Evolutionary conservation across 805 yeast genomes (phyloP), one percentile per base, ranked within the genome.

Genomic region (Candida nitratophila): DNA sequence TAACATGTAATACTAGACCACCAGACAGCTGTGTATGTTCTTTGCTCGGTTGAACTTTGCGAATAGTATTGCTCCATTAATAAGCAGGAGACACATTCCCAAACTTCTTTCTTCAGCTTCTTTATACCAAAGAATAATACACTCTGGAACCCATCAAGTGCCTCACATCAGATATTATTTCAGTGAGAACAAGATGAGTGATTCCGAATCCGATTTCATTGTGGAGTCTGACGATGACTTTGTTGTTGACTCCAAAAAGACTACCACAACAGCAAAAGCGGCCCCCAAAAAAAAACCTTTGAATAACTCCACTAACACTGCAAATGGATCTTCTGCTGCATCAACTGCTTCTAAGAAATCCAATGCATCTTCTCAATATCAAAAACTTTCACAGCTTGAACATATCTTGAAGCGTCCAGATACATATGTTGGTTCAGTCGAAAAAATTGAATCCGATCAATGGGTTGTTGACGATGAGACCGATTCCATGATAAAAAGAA

Each of bases 331-430:
- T 21, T 12, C 43, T 9, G 19, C n/a, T 9, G 6, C 39, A 4
- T 29, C 39, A 11, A 6, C 40, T 11, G 41, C 44, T 14, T 12
- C 15, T 12, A 51, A 48, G 33, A 56, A 53, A 37, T 19, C 44
- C 2, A 50, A 57, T 10, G 81, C 80, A 7, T 75, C 81, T 5
- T 85, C 84, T 43, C 89, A 86, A 55, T 93, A 93, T 67, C 98
- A 91, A 65, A 87, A 86, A 69, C 80, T 93, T 39, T 83, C 96
- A 3, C 99, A 91, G 65, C 73, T 93, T 56, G 98, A 93, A 60
- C 99, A 93, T 72, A 91, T 93, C 45, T 72, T 93, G 57, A 89
- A 89, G 64, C 83, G 99, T 64, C 99, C 99, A 1, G 99, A 93
- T 63, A 91, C 99, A 11, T 93, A 93, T 65, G 83, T 93, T 54